Evolutionary conservation across 805 yeast species (phyloP), one percentile per base, ranked within the genome.

Genomic region (Debaryomyces tyrocola): DNA sequence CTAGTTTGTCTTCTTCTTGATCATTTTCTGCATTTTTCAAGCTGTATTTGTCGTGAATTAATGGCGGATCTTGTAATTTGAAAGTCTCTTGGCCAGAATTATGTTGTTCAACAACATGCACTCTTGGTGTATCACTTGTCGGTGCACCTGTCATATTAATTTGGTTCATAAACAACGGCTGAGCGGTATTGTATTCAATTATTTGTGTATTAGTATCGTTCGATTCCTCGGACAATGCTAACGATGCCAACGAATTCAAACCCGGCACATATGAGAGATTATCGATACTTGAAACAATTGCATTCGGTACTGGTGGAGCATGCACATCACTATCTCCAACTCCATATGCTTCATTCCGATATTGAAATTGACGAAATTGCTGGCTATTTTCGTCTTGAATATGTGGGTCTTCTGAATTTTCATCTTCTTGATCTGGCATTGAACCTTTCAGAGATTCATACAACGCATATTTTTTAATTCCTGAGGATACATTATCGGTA

Each of bases 31-130:
- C 14, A 37, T 37, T 24, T 24, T 7, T 3, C 15, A 12, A 37
- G 47, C 35, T 37, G n/a, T 34, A 37, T 31, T 51, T 51, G 34
- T 49, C 57, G 11, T 45, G 48, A 20, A 50, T 39, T 5, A 36
- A 18, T 7, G 56, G 52, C 6, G 57, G 56, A 33, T 45, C 56
- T 34, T 45, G 58, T 45, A 50, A 37, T 46, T 46, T 56, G 44
- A 46, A 58, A 20, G 37, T 41, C 21, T 39, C 50, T 17, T 41
- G 27, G 9, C 18, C 17, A 37, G 38, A 11, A 31, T 4, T 10
- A 12, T 31, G 14, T n/a, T 12, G 34, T 10, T n/a, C 17, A 3
- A 31, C 14, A n/a, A 31, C 34, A 14, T 31, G 34, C 6, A 31
- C 34, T 14, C 12, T 37, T 15, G 40, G 24, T 20, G 15, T 12